Evolutionary conservation across 441 rosid species (phyloP).

Genomic region (Kokia cookei): DNA sequence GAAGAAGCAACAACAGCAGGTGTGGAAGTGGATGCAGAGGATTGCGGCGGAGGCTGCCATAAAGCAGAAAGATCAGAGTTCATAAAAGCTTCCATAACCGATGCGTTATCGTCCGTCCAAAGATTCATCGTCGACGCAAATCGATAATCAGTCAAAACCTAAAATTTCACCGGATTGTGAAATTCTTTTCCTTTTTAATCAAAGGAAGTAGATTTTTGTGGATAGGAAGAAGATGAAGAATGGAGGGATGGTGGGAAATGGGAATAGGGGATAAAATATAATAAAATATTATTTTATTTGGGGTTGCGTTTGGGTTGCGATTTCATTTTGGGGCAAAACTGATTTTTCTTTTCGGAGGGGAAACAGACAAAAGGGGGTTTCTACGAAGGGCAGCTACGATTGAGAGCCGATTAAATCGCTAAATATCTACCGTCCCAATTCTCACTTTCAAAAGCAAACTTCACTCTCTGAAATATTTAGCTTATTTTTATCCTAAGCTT

Average conservation of each 20-base stretch:
- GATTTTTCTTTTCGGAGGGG: neutral
- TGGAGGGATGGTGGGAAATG: neutral
- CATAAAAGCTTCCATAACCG: slow-evolving; percentile 94
- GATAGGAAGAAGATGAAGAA: neutral
- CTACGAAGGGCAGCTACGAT: slow-evolving; percentile 10
- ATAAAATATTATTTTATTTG: neutral
- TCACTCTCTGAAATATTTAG: no score
- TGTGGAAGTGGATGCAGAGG: slow-evolving; percentile 31
- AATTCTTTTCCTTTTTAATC: neutral
- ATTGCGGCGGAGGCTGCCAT: slow-evolving; percentile 51
- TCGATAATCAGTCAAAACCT: slow-evolving; percentile 51
- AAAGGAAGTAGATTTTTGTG: neutral
- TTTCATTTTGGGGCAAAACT: no score
- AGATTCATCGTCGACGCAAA: slow-evolving; percentile 59
- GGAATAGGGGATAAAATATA: neutral
- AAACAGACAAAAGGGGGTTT: neutral
- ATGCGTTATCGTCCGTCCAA: slow-evolving; percentile 74
- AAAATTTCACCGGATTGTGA: neutral
- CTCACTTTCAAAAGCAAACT: no score
- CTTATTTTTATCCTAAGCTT: no score
- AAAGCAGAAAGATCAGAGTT: slow-evolving; percentile 59
- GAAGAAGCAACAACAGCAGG: slow-evolving; percentile 9
- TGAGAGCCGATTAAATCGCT: slow-evolving; percentile 28
- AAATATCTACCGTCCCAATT: neutral
- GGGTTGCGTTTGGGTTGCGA: slow-evolving; percentile 26